Evolutionary conservation across 306 rosid genomes (phyloP), one percentile per base, ranked within the genome.

Genomic region (Medicago lupulina): DNA sequence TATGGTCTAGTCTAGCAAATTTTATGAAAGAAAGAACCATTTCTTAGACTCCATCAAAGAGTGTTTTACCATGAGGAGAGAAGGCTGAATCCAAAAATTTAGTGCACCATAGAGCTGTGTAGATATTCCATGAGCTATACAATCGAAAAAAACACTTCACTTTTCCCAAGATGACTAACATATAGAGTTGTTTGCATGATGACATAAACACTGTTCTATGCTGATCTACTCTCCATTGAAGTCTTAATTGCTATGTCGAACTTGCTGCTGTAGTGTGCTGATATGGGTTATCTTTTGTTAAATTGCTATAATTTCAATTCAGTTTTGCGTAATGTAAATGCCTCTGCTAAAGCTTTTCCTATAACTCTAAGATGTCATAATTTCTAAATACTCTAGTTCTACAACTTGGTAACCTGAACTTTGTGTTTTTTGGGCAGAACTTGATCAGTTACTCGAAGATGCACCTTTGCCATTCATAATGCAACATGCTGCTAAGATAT

Each of bases 401-500:
- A 51, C 74, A 60, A 34, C 58, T 69, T 54, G 73, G 77, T 84
- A 68, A 58, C 72, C 16, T 70, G 71, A 75, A 67, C 39, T 67
- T 59, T 70, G 18, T 79, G 39, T 76, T 67, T 58, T 79, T 78
- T 77, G 68, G 75, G 58, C 92, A 92, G 97, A 89, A 80, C 96
- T 92, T 39, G 97, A 89, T 84, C 88, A 86, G 81, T 74, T 91
- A 74, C 85, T 91, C 8, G 97, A 91, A 71, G 97, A 88, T 79
- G 97, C 97, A 28, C 97, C 91, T 18, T 57, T 83, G 76, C 93
- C 90, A 36, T 91, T 91, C 80, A 86, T 86, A 47, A 73, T 86
- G 92, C 93, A 91, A 84, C 88, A 91, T 70, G 90, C 94, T 57
- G 84, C 95, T 69, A 91, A 88, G 87, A 83, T 91, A 34, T 85